These are phyloP conservation scores for Quercus dentata DNA, from an alignment of 306 rosid genomes.

Conservation along the genomic window DNA sequence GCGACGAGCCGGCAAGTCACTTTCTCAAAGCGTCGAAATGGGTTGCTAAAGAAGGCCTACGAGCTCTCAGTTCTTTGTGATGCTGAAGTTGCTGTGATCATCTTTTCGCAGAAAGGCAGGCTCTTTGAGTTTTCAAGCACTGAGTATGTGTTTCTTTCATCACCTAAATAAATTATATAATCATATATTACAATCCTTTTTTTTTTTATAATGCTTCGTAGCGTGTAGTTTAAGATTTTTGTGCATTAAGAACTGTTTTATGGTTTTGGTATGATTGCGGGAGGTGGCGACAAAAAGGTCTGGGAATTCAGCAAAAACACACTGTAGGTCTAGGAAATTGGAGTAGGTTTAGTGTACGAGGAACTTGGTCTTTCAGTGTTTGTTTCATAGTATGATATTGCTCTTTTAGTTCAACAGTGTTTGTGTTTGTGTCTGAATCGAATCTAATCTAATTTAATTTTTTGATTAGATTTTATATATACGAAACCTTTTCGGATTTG, in stretches of 20 bases:
- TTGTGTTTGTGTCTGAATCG: background rate
- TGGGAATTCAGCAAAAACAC: background rate
- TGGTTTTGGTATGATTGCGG: background rate
- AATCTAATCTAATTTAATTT: no score
- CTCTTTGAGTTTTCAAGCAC: slow-evolving; percentile 57
- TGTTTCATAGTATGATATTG: background rate
- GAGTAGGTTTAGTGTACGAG: background rate
- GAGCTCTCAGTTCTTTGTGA: slow-evolving; percentile 75
- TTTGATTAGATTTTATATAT: background rate
- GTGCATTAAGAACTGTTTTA: background rate
- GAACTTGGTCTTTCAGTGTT: background rate
- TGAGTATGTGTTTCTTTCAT: slow-evolving; percentile 41
- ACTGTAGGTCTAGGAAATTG: background rate
- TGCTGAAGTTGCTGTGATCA: slow-evolving; percentile 51
- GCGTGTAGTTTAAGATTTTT: background rate
- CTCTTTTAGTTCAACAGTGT: background rate
- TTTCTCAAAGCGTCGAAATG: slow-evolving; percentile 56
- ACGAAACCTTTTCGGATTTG: background rate
- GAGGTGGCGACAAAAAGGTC: background rate
- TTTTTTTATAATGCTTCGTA: background rate
- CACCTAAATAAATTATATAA: background rate
- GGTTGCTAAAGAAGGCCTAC: slow-evolving; percentile 60
- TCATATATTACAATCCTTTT: background rate
- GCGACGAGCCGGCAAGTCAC: slow-evolving; percentile 58
- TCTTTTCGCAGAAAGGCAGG: slow-evolving; percentile 66